A percentile compares a stretch with the other conserved stretches of the same genome.
Conservation (phyloP, 2,329 filamentous ascomycete species). For the Hypoxylon sp. region DNA sequence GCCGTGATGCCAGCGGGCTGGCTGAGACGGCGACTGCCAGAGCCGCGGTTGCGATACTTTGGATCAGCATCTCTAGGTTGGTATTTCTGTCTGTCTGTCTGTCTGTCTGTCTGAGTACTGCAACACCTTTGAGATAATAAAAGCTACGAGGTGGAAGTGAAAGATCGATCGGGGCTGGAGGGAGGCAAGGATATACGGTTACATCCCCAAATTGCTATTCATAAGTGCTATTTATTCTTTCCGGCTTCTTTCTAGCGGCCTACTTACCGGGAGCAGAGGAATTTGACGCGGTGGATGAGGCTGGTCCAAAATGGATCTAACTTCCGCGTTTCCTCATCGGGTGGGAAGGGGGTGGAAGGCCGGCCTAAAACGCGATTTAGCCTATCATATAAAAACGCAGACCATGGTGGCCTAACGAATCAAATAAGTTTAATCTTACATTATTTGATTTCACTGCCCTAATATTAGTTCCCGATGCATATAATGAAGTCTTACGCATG, state of each 20-base stretch:
- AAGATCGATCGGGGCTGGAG: background rate
- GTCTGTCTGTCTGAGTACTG: no score
- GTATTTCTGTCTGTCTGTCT: no score
- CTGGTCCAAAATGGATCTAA: background rate
- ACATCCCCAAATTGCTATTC: slow-evolving; percentile 15
- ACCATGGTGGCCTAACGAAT: background rate
- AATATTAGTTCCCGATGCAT: no score
- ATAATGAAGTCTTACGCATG: no score
- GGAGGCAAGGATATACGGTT: slow-evolving; percentile 18
- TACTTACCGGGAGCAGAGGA: background rate
- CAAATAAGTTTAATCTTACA: no score
- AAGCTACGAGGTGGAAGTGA: background rate
- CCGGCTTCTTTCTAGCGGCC: background rate
- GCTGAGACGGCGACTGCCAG: slow-evolving; percentile 6
- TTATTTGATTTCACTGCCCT: no score
- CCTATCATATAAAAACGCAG: slow-evolving; percentile 6
- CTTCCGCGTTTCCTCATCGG: slow-evolving; percentile 17
- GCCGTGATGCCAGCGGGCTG: slow-evolving; percentile 11
- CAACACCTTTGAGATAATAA: background rate
- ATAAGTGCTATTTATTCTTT: slow-evolving; percentile 19
- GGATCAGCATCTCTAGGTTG: slow-evolving; percentile 18
- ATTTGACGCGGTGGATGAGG: slow-evolving; percentile 11
- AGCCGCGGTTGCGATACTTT: background rate
- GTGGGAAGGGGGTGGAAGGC: background rate
- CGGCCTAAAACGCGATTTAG: slow-evolving; percentile 21